Evolutionary conservation across 2,329 filamentous ascomycete genomes (phyloP), one percentile per base, ranked within the genome.

Genomic region (Fusarium torulosum): DNA sequence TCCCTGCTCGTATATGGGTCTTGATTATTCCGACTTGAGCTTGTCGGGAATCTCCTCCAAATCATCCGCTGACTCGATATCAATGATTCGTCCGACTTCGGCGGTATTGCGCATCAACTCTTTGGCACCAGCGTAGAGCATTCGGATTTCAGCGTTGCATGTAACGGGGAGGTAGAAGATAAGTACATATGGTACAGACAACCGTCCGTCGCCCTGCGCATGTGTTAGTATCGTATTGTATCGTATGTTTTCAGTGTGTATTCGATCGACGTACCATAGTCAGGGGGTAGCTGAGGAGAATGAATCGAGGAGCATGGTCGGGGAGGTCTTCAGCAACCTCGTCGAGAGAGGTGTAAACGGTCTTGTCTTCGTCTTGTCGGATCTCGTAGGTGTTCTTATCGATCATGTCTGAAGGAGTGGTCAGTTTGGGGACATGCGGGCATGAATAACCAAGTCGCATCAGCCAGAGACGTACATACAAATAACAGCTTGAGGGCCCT

Each of bases 91-190:
- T 53, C 91, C 90, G n/a, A 94, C 94, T 81, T 97, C 94, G 60
- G 92, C 92, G 54, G 93, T 96, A 76, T 93, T 97, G 68, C 94
- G 89, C 91, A 98, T 94, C 78, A 98, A 81, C 82, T 99, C 96
- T 80, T 97, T 97, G 42, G 96, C 96, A 38, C 94, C 92, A 29
- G 96, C 96, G 78, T 98, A 99, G 76, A 96, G 83, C 96, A 98
- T 98, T 71, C 93, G 89, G 75, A 91, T 83, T 75, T 94, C 92
- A 70, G 86, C 88, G 78, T 97, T 97, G 81, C 93, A 96, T 47
- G 95, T 97, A 51, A 90, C 91, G 9, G 96, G 96, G 21, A 98
- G 88, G 81, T 97, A 98, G 83, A 97, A 97, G 21, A 99, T 82
- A 77, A 98, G 88, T 45, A 97, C 93, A 78, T 99, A 99, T 11